Conservation (phyloP, 208 protist species). For the Trypanosoma scelopori region DNA sequence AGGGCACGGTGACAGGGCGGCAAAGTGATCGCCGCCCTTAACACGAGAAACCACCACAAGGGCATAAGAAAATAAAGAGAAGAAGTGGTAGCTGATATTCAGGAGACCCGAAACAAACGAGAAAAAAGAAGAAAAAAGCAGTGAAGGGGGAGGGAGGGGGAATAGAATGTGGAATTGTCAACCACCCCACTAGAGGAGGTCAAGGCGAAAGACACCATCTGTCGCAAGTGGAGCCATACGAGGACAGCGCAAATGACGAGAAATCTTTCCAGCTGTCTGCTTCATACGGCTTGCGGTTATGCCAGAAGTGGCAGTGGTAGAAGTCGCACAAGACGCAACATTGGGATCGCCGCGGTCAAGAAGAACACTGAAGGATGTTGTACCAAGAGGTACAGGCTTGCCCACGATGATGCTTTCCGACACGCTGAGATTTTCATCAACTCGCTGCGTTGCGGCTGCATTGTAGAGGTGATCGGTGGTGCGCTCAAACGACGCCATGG, state of each 20-base stretch:
- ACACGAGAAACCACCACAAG: too few relatives aligned
- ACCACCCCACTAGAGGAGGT: constrained; percentile 26
- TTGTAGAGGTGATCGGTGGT: constrained; percentile 99
- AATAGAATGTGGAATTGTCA: not conserved
- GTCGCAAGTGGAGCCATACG: constrained; percentile 22
- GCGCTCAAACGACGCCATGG: constrained; percentile 99
- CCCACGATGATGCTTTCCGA: constrained; percentile 99
- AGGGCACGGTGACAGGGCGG: too few relatives aligned
- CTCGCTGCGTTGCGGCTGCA: constrained; percentile 92
- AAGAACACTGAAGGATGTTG: constrained; percentile 93
- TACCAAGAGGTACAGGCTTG: constrained; percentile 95
- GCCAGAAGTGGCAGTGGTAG: not conserved
- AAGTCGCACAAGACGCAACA: not conserved
- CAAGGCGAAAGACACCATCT: constrained; percentile 34
- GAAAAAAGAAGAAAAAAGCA: not conserved
- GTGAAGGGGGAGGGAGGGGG: not conserved
- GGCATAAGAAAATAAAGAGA: too few relatives aligned
- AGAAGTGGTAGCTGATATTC: too few relatives aligned
- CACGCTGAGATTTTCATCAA: constrained; percentile 86
- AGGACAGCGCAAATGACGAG: not conserved
- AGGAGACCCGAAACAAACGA: too few relatives aligned
- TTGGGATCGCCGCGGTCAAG: constrained; percentile 33
- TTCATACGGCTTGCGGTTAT: constrained; percentile 10
- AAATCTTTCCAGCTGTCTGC: not conserved
- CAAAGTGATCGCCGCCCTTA: too few relatives aligned